Percentiles rank a stretch among this genome's conserved stretches.
Evolutionary conservation across 2,329 filamentous ascomycete genomes (phyloP).

Genomic region (Dactylellina cionopaga): DNA sequence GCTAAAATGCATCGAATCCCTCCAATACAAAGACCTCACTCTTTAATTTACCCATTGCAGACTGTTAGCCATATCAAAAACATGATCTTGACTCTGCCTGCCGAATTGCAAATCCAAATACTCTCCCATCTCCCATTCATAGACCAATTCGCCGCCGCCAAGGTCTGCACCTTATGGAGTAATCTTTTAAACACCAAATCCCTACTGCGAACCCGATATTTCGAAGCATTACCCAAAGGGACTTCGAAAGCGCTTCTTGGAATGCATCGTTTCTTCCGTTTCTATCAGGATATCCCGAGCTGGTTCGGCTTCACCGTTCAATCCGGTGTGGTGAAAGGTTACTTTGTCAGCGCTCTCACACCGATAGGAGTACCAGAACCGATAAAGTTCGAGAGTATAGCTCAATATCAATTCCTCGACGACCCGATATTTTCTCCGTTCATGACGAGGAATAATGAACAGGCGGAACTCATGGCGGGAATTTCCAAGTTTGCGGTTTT

Average conservation of each 20-base stretch:
- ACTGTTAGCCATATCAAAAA: too few species aligned
- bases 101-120: slow-evolving; percentile 24
- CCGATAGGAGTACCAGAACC: not conserved
- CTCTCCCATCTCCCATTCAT: slow-evolving; percentile 9
- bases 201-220: slow-evolving; percentile 6
- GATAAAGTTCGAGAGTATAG: not conserved
- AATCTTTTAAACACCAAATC: not conserved
- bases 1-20: too few species aligned
- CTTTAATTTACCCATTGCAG: not conserved
- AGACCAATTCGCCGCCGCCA: not conserved
- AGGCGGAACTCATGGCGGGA: not conserved
- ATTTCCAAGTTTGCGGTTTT: not conserved
- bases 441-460: not conserved
- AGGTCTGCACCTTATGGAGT: slow-evolving; percentile 3
- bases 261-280: not conserved
- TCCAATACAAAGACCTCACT: too few species aligned
- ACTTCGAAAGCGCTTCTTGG: not conserved
- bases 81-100: not conserved
- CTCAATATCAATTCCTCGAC: not conserved
- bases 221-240: not conserved
- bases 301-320: not conserved
- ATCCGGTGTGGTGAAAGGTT: not conserved
- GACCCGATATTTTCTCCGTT: slow-evolving; percentile 13
- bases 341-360: not conserved
- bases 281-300: not conserved